Percentiles rank a stretch among this genome's conserved stretches.
These are phyloP conservation scores for Arthrobotrys megalospora DNA, from an alignment of 2,329 filamentous ascomycete species.

Conservation along the genomic window DNA sequence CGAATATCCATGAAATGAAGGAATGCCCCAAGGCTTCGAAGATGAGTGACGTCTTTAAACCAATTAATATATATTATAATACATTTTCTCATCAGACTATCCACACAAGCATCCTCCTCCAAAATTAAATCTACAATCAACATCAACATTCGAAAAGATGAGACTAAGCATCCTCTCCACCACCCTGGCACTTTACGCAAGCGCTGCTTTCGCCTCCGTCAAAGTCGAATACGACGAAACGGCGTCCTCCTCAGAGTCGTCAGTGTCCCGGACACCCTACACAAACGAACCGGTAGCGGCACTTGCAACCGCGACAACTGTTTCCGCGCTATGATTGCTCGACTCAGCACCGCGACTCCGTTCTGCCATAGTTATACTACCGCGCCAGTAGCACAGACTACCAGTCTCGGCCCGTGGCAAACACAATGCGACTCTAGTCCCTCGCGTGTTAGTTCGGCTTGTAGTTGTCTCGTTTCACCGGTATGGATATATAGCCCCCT, in stretches of 20 bases:
- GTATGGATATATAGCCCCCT: neutral
- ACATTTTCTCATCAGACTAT: too few species aligned
- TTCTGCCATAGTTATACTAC: slow-evolving; percentile 25
- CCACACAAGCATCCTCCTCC: too few species aligned
- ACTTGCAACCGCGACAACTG: slow-evolving; percentile 18
- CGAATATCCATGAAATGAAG: too few species aligned
- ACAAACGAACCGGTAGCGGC: neutral
- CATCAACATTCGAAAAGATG: neutral
- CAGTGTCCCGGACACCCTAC: neutral
- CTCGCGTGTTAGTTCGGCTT: slow-evolving; percentile 8
- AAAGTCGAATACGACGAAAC: neutral
- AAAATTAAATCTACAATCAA: too few species aligned
- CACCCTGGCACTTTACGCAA: neutral
- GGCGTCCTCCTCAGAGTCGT: neutral
- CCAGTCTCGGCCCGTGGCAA: slow-evolving; percentile 4
- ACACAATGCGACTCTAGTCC: slow-evolving; percentile 8
- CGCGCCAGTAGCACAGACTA: neutral
- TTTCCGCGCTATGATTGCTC: slow-evolving; percentile 13
- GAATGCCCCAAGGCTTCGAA: too few species aligned
- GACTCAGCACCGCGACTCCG: neutral
- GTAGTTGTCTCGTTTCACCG: slow-evolving; percentile 9
- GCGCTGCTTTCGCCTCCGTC: neutral
- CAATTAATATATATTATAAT: too few species aligned
- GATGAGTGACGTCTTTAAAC: too few species aligned
- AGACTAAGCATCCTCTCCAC: neutral